A percentile compares a stretch with the other conserved stretches of the same genome.
Conservation (phyloP, 2,329 filamentous ascomycete genomes). For the Dichotomopilus funicola region DNA sequence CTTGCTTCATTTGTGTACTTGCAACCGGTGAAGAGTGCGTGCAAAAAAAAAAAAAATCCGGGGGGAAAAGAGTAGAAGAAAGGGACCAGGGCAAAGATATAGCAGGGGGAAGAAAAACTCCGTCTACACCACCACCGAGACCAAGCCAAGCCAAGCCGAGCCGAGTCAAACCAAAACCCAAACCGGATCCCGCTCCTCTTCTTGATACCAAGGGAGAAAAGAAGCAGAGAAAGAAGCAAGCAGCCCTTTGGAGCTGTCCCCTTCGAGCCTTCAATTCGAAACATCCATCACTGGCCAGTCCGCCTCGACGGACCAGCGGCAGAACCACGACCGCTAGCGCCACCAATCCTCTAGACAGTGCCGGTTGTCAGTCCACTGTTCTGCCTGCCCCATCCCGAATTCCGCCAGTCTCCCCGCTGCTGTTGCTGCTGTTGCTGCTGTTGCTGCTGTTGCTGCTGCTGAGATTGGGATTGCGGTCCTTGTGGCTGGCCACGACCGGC, state of each 20-base stretch:
- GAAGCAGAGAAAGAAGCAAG: too few relatives aligned
- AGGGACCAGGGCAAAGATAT: neutral
- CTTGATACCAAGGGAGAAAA: too few relatives aligned
- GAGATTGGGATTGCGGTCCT: neutral
- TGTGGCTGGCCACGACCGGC: slow-evolving; percentile 29
- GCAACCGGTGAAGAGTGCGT: neutral
- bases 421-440: slow-evolving; percentile 26
- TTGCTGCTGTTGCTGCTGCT: slow-evolving; percentile 31
- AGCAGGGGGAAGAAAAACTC: neutral
- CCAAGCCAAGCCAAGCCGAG: too few relatives aligned
- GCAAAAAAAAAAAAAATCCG: neutral
- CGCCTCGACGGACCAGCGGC: neutral
- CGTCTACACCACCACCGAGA: too few relatives aligned
- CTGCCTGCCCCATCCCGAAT: slow-evolving; percentile 48
- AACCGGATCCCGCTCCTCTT: too few relatives aligned
- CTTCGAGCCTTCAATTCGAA: neutral
- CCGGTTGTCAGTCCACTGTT: slow-evolving; percentile 45
- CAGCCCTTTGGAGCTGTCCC: too few relatives aligned
- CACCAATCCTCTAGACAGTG: slow-evolving; percentile 28
- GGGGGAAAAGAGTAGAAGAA: neutral
- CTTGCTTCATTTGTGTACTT: neutral
- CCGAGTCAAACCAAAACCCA: too few relatives aligned
- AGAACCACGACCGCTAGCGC: neutral
- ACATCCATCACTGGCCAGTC: neutral
- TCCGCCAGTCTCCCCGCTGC: slow-evolving; percentile 48